phyloP scores from a whole-genome alignment of 306 rosid genomes.

The Medicago ruthenica region DNA sequence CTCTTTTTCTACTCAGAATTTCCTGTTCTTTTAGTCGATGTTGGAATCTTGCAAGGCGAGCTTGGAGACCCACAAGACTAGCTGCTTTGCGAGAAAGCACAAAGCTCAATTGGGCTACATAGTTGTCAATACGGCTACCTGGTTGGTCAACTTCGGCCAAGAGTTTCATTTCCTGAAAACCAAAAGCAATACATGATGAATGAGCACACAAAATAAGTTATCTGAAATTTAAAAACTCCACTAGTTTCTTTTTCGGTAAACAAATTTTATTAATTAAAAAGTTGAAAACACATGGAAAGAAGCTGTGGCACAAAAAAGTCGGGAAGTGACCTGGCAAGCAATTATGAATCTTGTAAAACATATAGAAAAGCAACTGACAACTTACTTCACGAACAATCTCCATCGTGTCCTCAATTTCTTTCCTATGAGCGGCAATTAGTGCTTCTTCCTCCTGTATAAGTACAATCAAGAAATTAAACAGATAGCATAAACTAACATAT shows the following conservation, averaged over 20 bases:
- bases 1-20: slow-evolving; percentile 86
- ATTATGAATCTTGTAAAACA: neutral
- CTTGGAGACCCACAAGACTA: slow-evolving; percentile 93
- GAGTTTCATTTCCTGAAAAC: slow-evolving; percentile 89
- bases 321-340: neutral
- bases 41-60: slow-evolving; percentile 98
- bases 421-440: slow-evolving; percentile 90
- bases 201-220: slow-evolving; percentile 1
- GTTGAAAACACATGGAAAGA: neutral
- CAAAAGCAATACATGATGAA: slow-evolving; percentile 25
- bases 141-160: slow-evolving; percentile 98
- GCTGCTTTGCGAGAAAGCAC: slow-evolving; percentile 98
- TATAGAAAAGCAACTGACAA: slow-evolving; percentile 20
- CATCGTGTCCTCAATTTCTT: slow-evolving; percentile 99
- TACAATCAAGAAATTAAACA: slow-evolving; percentile 36
- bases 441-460: slow-evolving; percentile 95
- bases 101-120: slow-evolving; percentile 88
- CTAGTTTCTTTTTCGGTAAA: neutral
- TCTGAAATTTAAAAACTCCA: neutral
- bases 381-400: slow-evolving; percentile 99
- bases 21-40: slow-evolving; percentile 96
- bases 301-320: neutral
- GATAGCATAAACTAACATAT: slow-evolving; percentile 17
- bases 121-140: slow-evolving; percentile 91
- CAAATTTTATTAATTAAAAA: neutral